Evolutionary conservation across 2,329 filamentous ascomycete genomes (phyloP).

Genomic region (Botrytis elliptica): DNA sequence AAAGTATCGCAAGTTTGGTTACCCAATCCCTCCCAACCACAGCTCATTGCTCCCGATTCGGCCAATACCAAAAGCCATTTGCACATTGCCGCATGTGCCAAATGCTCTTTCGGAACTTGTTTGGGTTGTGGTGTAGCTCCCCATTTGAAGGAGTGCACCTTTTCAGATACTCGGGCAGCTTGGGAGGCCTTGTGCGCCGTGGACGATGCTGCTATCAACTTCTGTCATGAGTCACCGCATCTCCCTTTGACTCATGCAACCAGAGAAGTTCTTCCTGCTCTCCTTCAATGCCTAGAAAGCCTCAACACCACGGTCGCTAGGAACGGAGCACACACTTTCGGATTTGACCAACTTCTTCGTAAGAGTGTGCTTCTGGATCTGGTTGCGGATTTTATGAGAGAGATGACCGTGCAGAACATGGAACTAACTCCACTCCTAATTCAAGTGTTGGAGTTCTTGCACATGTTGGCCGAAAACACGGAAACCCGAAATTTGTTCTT

Average conservation of each 20-base stretch:
- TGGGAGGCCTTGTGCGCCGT: background rate
- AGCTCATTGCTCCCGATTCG: background rate
- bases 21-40: background rate
- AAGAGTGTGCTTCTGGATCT: background rate
- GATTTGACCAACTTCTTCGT: background rate
- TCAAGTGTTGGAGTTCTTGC: background rate
- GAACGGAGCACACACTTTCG: background rate
- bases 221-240: background rate
- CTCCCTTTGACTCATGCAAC: accelerated
- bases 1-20: background rate
- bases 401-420: background rate
- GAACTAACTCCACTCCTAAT: background rate
- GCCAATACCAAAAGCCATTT: background rate
- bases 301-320: background rate
- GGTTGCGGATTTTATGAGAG: background rate
- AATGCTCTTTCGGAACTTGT: background rate
- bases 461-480: background rate
- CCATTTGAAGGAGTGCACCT: background rate
- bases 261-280: background rate
- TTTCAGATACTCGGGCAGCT: background rate
- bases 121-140: background rate
- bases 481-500: background rate
- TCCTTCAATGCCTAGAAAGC: no score
- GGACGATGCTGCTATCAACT: background rate
- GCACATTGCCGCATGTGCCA: background rate